Base-by-base conservation (phyloP, 805 yeast species). In the Ogataea corticis region DNA sequence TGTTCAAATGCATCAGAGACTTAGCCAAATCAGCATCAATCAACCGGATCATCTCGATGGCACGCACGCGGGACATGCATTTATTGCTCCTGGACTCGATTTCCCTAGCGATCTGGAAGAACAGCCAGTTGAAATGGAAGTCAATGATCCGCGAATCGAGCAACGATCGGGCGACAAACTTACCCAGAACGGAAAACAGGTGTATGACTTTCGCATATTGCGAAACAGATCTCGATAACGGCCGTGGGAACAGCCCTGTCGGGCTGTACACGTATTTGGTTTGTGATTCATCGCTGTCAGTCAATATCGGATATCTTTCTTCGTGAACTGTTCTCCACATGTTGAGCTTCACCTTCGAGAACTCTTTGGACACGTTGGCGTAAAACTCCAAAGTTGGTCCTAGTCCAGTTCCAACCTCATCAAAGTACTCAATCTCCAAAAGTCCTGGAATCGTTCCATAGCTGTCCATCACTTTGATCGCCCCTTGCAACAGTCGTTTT, bases 381-480 rank as follows among this genome's bases (percentile, higher is more conserved):
- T 89, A 92, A 59, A 94, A 92, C 65, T 92, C 99, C 51, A 91
- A 71, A 0, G 99, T 92, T 3, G 99, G 99, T 0, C 99, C 99
- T 36, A 90, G 68, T 0, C 99, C 99, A 0, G 96, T 84, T n/a
- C 98, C 99, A 6, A 77, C 96, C 62, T 92, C 99, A 52, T 85
- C 90, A 51, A 76, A 80, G 57, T 86, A 92, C 61, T 91, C 96
- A 45, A 94, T 82, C 56, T 92, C 98, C 17, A 92, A 67, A 4
- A 87, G 71, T 23, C 89, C 85, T 1, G 96, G 90, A n/a, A 83
- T 75, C 0, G 86, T 68, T 0, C 94, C 96, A 61, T 88, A 85
- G 40, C 79, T 69, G 35, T 81, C 84, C 64, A 94, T 69, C 2
- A 91, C 85, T 57, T 87, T 87, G 41, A 86, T 65, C 0, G 96